These are phyloP conservation scores for Psilocybe subaeruginosa DNA, from an alignment of 768 basidiomycete species.

Conservation along the genomic window DNA sequence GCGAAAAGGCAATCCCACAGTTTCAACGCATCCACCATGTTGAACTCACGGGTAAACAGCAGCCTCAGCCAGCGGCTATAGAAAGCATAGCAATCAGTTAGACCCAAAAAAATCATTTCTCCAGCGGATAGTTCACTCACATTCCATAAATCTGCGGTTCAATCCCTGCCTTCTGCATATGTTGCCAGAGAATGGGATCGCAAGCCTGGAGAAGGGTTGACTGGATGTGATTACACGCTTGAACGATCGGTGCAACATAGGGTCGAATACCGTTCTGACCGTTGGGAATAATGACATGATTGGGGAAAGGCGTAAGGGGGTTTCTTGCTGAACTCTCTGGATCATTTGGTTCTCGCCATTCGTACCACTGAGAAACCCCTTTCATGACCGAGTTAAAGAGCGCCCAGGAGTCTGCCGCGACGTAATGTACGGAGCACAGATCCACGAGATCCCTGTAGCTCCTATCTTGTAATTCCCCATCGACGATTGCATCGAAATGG, in stretches of 20 bases:
- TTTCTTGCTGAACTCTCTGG: constrained; percentile 8
- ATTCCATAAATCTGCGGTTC: constrained; percentile 98
- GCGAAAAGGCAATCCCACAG: constrained; percentile 98
- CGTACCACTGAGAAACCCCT: constrained; percentile 76
- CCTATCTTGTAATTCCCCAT: constrained; percentile 28
- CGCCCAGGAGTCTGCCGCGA: constrained; percentile 87
- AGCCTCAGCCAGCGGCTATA: constrained; percentile 90
- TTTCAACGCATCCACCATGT: constrained; percentile 75
- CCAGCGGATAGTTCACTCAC: constrained; percentile 49
- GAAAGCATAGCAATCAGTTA: constrained; percentile 5
- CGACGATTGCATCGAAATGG: constrained; percentile 76
- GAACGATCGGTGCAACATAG: constrained; percentile 84
- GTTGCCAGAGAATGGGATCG: constrained; percentile 79
- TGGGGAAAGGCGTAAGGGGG: constrained; percentile 38
- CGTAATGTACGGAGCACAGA: constrained; percentile 66
- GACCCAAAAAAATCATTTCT: background rate
- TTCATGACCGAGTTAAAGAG: constrained; percentile 85
- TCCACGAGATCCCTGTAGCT: constrained; percentile 50
- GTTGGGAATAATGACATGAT: constrained; percentile 47
- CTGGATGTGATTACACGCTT: constrained; percentile 82
- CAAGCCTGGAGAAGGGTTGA: constrained; percentile 68
- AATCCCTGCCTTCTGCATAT: constrained; percentile 78
- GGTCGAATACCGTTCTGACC: constrained; percentile 57
- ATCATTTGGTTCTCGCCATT: constrained; percentile 57
- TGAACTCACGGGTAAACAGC: constrained; percentile 92